Conservation (phyloP, 1,139 yeast species). For the Debaryomycetaceae sp. region DNA sequence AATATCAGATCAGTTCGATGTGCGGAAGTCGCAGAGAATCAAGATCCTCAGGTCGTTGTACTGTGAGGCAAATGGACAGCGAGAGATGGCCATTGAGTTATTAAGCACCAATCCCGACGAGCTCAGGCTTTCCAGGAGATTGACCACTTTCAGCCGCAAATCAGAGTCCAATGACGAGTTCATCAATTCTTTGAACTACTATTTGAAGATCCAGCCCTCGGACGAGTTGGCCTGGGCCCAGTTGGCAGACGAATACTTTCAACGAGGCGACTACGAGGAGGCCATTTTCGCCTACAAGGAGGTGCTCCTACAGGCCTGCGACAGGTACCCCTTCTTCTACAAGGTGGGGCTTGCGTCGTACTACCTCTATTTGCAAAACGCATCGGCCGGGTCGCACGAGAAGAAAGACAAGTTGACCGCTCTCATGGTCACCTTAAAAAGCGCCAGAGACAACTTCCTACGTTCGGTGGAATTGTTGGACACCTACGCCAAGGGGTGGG, state of each 20-base stretch:
- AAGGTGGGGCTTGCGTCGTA: conserved; percentile 46
- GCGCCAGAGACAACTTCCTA: conserved; percentile 53
- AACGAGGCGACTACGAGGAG: conserved; percentile 61
- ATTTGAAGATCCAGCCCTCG: conserved; percentile 58
- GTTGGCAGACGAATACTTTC: conserved; percentile 58
- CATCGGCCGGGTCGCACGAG: conserved; percentile 9
- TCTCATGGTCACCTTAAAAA: conserved; percentile 23
- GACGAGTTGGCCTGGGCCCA: conserved; percentile 81
- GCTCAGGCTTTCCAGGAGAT: conserved; percentile 30
- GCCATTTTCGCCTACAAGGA: conserved; percentile 70
- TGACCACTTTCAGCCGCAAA: conserved; percentile 30
- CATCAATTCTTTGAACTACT: conserved; percentile 46
- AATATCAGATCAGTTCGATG: conserved; percentile 63
- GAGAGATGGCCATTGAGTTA: conserved; percentile 29
- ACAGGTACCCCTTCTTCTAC: conserved; percentile 69
- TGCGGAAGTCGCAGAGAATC: conserved; percentile 51
- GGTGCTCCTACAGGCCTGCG: conserved; percentile 61
- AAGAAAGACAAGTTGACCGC: conserved; percentile 25
- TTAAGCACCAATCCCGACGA: conserved; percentile 37
- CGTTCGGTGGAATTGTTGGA: conserved; percentile 77
- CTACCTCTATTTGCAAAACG: conserved; percentile 21
- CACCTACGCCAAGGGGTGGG: conserved; percentile 69
- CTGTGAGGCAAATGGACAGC: conserved; percentile 51
- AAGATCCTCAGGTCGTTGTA: conserved; percentile 55
- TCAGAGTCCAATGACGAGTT: conserved; percentile 29